phyloP scores from a whole-genome alignment of 2,329 filamentous ascomycete genomes.

The Fusarium incarnatum region DNA sequence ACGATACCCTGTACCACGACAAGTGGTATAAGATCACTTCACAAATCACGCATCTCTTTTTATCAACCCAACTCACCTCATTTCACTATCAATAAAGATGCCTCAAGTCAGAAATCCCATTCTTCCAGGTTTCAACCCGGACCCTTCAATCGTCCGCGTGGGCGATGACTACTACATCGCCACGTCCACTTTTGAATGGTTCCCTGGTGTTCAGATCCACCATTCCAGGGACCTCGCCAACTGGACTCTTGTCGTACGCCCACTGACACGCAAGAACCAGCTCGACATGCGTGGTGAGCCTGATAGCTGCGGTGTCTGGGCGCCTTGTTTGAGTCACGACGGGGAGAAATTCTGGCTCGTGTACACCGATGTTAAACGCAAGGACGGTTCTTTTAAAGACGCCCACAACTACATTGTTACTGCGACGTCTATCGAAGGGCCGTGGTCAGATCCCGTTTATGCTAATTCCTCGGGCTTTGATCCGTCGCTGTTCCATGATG shows the following conservation, averaged over 20 bases:
- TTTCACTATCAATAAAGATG: conserved; percentile 49
- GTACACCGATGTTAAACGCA: conserved; percentile 74
- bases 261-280: conserved; percentile 62
- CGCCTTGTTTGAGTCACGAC: conserved; percentile 72
- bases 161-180: conserved; percentile 67
- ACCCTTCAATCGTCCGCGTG: conserved; percentile 65
- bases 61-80: background rate
- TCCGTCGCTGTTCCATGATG: conserved; percentile 69
- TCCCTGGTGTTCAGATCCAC: conserved; percentile 66
- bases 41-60: conserved; percentile 1
- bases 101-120: conserved; percentile 65
- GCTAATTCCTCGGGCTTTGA: conserved; percentile 73
- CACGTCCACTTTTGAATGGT: conserved; percentile 68
- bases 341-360: conserved; percentile 71
- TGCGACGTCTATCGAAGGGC: conserved; percentile 64
- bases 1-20: background rate
- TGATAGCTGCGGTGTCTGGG: conserved; percentile 72
- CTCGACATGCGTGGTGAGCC: conserved; percentile 69
- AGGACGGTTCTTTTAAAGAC: conserved; percentile 74
- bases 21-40: conserved; percentile 8
- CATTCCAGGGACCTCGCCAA: conserved; percentile 65
- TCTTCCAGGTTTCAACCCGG: conserved; percentile 67
- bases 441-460: conserved; percentile 71
- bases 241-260: conserved; percentile 61
- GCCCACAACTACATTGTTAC: conserved; percentile 72